These are phyloP conservation scores for Kodamaea fungicola DNA, from an alignment of 1,139 yeast genomes.

Conservation along the genomic window DNA sequence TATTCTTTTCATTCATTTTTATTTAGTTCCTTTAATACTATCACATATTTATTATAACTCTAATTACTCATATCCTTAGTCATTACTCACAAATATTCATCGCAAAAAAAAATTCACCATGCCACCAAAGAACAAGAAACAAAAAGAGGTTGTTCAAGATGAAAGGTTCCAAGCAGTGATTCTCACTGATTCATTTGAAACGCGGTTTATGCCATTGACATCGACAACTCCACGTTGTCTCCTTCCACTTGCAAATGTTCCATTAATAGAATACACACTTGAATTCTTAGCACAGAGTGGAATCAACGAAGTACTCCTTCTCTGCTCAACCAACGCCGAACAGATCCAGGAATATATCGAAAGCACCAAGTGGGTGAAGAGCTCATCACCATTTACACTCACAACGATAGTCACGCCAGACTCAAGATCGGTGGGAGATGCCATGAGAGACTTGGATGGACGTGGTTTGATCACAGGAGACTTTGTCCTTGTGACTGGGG, in stretches of 20 bases:
- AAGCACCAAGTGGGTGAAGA: slow-evolving; percentile 72
- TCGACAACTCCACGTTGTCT: slow-evolving; percentile 83
- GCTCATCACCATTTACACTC: slow-evolving; percentile 76
- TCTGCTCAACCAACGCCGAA: slow-evolving; percentile 89
- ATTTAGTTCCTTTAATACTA: no score
- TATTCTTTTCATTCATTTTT: no score
- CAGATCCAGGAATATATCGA: slow-evolving; percentile 81
- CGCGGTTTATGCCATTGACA: slow-evolving; percentile 89
- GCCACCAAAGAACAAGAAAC: slow-evolving; percentile 50
- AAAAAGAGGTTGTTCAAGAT: slow-evolving; percentile 59
- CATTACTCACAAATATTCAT: background rate
- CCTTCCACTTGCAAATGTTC: slow-evolving; percentile 87
- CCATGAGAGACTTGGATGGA: slow-evolving; percentile 91
- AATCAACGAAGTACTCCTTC: slow-evolving; percentile 82
- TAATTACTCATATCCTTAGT: no score
- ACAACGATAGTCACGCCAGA: slow-evolving; percentile 82
- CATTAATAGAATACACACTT: slow-evolving; percentile 88
- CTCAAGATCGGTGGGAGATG: slow-evolving; percentile 91
- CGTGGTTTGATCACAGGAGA: slow-evolving; percentile 88
- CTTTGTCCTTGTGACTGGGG: slow-evolving; percentile 87
- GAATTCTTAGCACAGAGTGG: slow-evolving; percentile 92
- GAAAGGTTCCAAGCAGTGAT: slow-evolving; percentile 90
- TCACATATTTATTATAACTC: no score
- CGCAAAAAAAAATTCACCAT: slow-evolving; percentile 12
- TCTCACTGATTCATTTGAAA: slow-evolving; percentile 87